Percentiles rank a stretch among this genome's conserved stretches.
Evolutionary conservation across 2,329 filamentous ascomycete genomes (phyloP).

Genomic region (Cladosporium sp.): DNA sequence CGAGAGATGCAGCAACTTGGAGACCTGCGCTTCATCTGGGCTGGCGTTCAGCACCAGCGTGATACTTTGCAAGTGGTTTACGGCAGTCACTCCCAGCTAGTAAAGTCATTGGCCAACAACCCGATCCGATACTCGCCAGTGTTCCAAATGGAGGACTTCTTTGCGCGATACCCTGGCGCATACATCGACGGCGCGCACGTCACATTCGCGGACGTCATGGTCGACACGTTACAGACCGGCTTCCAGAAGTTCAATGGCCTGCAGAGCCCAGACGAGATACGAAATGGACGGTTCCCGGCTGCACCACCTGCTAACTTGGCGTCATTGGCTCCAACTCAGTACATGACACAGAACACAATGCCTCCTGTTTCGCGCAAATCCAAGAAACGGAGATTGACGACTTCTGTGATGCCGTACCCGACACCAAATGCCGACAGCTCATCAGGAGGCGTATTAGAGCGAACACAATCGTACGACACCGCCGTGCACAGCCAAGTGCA

Average conservation of each 20-base stretch:
- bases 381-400: constrained; percentile 29
- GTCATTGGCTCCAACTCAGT: constrained; percentile 21
- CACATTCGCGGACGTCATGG: constrained; percentile 65
- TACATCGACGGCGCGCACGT: constrained; percentile 75
- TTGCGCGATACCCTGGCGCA: constrained; percentile 74
- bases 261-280: constrained; percentile 18
- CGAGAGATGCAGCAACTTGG: constrained; percentile 77
- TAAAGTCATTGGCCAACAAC: constrained; percentile 68
- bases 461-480: constrained; percentile 19
- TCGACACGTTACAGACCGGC: constrained; percentile 55
- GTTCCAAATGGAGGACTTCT: constrained; percentile 85
- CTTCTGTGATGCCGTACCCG: constrained; percentile 26
- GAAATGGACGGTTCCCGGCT: not conserved
- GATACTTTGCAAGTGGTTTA: constrained; percentile 78
- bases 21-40: constrained; percentile 74
- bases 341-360: constrained; percentile 26
- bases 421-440: constrained; percentile 21
- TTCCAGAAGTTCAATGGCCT: constrained; percentile 49
- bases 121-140: constrained; percentile 73
- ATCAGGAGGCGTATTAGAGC: constrained; percentile 17
- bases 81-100: constrained; percentile 75
- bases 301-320: constrained; percentile 6
- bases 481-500: constrained; percentile 13
- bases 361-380: constrained; percentile 20
- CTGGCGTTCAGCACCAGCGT: constrained; percentile 75